A percentile compares a stretch with the other conserved stretches of the same genome.
phyloP scores from a whole-genome alignment of 2,329 filamentous ascomycete genomes.

The Paracoccidioides brasiliensis region DNA sequence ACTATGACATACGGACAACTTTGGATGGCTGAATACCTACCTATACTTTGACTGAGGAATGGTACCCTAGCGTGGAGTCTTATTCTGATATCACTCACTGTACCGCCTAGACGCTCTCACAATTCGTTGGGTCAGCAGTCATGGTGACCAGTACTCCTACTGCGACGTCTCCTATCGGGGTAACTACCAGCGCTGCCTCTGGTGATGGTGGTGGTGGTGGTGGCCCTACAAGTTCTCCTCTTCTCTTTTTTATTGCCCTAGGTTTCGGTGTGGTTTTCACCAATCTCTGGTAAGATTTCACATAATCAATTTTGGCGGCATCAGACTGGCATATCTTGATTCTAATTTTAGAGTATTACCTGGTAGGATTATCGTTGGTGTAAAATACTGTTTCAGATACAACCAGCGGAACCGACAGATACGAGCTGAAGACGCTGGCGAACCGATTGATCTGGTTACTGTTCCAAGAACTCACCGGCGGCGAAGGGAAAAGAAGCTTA shows the following conservation, averaged over 20 bases:
- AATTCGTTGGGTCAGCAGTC: not conserved
- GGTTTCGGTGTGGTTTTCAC: slow-evolving; percentile 98
- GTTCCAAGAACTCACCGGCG: slow-evolving; percentile 78
- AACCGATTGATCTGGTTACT: slow-evolving; percentile 73
- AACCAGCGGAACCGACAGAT: slow-evolving; percentile 82
- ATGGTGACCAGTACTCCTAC: not conserved
- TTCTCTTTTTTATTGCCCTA: slow-evolving; percentile 87
- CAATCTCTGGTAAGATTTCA: slow-evolving; percentile 74
- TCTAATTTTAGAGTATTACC: slow-evolving; percentile 4
- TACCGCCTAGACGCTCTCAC: not conserved
- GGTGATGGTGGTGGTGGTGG: slow-evolving; percentile 14
- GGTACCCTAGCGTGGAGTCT: not conserved
- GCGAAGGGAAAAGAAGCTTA: slow-evolving; percentile 91
- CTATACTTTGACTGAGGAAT: not conserved
- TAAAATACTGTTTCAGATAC: slow-evolving; percentile 98
- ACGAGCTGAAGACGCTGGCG: slow-evolving; percentile 64
- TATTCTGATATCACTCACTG: not conserved
- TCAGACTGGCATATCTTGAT: not conserved
- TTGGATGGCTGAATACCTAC: not conserved
- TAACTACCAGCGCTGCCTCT: not conserved
- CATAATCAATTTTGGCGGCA: not conserved
- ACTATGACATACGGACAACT: not conserved
- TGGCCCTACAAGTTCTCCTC: slow-evolving; percentile 54
- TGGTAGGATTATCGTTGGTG: slow-evolving; percentile 91
- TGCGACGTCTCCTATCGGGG: not conserved